Conservation (phyloP, 441 rosid genomes). For the Omphalea diandra region DNA sequence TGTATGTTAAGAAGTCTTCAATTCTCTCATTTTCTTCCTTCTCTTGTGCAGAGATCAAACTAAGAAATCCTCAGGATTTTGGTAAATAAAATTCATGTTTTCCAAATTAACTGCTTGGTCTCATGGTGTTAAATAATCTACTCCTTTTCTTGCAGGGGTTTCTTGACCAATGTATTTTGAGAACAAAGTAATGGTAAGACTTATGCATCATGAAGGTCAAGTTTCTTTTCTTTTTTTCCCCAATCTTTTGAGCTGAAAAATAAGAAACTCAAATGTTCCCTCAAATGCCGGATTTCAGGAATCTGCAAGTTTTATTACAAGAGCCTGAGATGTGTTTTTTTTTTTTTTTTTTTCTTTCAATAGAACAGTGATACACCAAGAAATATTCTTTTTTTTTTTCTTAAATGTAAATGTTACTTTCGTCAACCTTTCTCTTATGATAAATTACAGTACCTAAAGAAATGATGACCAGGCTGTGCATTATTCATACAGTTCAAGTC, state of each 20-base stretch:
- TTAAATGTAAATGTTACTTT: not conserved
- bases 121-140: not conserved
- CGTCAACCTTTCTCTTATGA: not conserved
- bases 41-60: slow-evolving; percentile 66
- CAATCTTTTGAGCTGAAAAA: not conserved
- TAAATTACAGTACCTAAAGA: not conserved
- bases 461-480: not conserved
- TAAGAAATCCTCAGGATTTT: slow-evolving; percentile 72
- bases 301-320: not conserved
- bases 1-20: not conserved
- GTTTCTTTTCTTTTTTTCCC: not conserved
- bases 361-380: not conserved
- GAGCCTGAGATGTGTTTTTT: not conserved
- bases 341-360: not conserved
- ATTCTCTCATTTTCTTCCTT: not conserved
- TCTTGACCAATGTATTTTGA: slow-evolving; percentile 58
- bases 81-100: slow-evolving; percentile 43
- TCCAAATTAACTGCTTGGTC: not conserved
- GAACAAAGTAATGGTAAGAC: slow-evolving; percentile 5
- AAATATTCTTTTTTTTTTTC: not conserved
- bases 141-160: slow-evolving; percentile 50
- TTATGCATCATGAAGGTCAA: not conserved
- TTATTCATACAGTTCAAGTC: not conserved
- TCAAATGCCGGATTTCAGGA: slow-evolving; percentile 1
- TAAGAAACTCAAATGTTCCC: not conserved